Conservation (phyloP, 2,329 filamentous ascomycete genomes). For the Aspergillus sergii region DNA sequence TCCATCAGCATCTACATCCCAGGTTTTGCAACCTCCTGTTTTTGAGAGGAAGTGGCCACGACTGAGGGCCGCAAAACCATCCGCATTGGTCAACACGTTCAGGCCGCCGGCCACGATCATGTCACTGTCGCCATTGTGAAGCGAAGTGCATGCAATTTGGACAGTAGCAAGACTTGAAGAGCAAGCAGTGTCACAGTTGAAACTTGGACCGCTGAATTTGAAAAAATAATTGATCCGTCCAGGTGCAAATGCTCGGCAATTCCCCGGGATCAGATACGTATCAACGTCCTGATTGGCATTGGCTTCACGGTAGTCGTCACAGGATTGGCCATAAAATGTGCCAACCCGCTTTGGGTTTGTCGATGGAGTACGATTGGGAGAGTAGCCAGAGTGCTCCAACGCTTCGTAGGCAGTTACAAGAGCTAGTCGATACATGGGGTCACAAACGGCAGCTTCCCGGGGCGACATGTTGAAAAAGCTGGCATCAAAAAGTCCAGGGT, state of each 20-base stretch:
- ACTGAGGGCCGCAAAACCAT: constrained; percentile 73
- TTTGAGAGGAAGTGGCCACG: constrained; percentile 46
- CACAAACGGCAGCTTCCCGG: constrained; percentile 70
- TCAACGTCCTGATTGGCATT: constrained; percentile 72
- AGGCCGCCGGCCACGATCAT: constrained; percentile 77
- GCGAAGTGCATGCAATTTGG: constrained; percentile 69
- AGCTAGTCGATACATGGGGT: constrained; percentile 54
- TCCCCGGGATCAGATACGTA: constrained; percentile 66
- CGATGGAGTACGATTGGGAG: constrained; percentile 63
- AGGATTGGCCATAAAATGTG: constrained; percentile 73
- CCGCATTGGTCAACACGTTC: constrained; percentile 74
- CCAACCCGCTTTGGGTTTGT: constrained; percentile 65
- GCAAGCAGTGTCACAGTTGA: constrained; percentile 42
- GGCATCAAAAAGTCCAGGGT: constrained; percentile 71
- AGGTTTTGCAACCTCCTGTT: constrained; percentile 52
- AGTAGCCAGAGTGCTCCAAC: constrained; percentile 24
- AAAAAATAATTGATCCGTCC: constrained; percentile 75
- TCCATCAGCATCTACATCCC: constrained; percentile 53
- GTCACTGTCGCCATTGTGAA: constrained; percentile 75
- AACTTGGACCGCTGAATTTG: constrained; percentile 72
- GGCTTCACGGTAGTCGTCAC: constrained; percentile 68
- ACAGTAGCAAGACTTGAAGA: constrained; percentile 73
- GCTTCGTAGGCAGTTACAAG: constrained; percentile 77
- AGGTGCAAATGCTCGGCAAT: constrained; percentile 62
- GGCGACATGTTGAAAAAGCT: constrained; percentile 80